Evolutionary conservation across 208 protist genomes (phyloP), one percentile per base, ranked within the genome.

Genomic region (Leptomonas seymouri): DNA sequence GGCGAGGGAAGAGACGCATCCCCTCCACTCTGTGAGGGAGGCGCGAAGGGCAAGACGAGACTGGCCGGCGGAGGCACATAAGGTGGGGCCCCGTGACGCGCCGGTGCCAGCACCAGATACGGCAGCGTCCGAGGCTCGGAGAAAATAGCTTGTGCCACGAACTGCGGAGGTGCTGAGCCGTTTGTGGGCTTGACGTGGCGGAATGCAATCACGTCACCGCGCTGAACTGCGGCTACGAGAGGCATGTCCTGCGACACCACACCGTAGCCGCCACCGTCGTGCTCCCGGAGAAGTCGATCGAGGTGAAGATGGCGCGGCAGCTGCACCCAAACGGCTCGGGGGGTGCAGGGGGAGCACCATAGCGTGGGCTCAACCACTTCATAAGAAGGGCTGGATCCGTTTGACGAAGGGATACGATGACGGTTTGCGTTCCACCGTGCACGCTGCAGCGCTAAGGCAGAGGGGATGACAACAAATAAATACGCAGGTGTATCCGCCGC

Each of bases 141-240:
- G 23, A 71, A 76, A 27, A 81, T 49, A 25, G 54, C n/a, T 20
- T 81, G 53, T 7, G 71, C 70, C 15, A 79, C 59, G n/a, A 79
- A 72, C 55, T 44, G 49, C 53, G 59, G 39, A 3, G 27, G 56
- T 34, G 56, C 44, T 20, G 46, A 20, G 49, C 34, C 28, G 34
- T 15, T 15, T 4, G 27, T 45, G 21, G 25, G n/a, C n/a, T 23
- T 16, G 30, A 44, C 21, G 49, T 59, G 54, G 14, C 34, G 76
- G 11, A 90, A 87, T n/a, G 84, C 51, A 2, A 87, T 61, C 5
- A 90, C 53, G 54, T 90, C 85, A 14, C 85, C 85, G 0, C 76
- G 67, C 58, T 87, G 79, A 36, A 90, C 39, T 3, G 85, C 76
- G 0, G 79, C 72, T 2, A 42, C 42, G n/a, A 78, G 71, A 9